Evolutionary conservation across 2,329 filamentous ascomycete genomes (phyloP), one percentile per base, ranked within the genome.

Genomic region (Penicillium griseofulvum): DNA sequence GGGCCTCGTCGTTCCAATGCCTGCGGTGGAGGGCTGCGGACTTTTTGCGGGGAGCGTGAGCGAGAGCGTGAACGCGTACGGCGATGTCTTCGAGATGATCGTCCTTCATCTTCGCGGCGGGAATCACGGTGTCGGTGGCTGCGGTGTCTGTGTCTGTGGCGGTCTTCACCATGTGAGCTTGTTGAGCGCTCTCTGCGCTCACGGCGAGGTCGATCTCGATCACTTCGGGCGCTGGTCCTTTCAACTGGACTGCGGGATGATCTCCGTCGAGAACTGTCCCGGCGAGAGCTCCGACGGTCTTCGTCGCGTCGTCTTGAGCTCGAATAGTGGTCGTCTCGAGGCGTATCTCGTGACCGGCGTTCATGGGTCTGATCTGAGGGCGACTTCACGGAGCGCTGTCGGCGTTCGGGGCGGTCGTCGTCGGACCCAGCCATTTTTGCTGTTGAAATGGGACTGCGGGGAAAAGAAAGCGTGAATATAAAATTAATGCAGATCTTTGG

Each of bases 1-100:
- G 78, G 76, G 12, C 65, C 70, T 4, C 73, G 70, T 37, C 75
- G 74, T 52, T 70, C 66, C 6, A 68, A 42, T 8, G 65, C 60
- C 34, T 50, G 64, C 31, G 69, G 66, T 17, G 65, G 26, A 22
- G 52, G 60, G 34, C 65, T 72, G 22, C 61, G 66, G 19, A 66
- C 64, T 54, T 48, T 62, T 54, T 62, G 59, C 11, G 65, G 67
- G 14, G 72, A 72, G 24, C 64, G 63, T 19, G 43, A 45, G 28
- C 43, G 42, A 48, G 70, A 68, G 12, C 65, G 66, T 17, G 63
- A 67, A 37, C 51, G 61, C 17, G 54, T 55, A 37, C 60, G 66
- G 47, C 67, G 63, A 28, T 59, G 57, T 48, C 62, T 59, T 44
- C 64, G 59, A 7, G 65, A 67, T 1, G 64, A 56, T 44, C 60